phyloP scores from a whole-genome alignment of 495 filamentous ascomycete species.

The Pyrenula aspistea region DNA sequence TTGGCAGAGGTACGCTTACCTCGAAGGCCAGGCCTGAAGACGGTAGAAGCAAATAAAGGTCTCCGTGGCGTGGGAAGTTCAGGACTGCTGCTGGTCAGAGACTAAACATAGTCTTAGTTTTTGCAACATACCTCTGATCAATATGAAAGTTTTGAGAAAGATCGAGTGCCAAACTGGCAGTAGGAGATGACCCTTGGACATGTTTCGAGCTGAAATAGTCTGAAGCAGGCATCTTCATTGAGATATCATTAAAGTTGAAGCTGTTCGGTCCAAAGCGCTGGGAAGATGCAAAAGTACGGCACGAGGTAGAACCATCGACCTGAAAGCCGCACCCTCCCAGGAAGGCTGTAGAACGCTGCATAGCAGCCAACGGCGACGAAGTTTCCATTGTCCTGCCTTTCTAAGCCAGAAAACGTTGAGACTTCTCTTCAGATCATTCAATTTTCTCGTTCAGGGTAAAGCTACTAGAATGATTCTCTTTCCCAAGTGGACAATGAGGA shows the following conservation, averaged over 20 bases:
- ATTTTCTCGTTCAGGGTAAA: neutral
- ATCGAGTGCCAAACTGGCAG: constrained; percentile 80
- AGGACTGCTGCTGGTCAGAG: constrained; percentile 48
- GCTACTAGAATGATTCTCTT: neutral
- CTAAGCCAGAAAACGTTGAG: too few species aligned
- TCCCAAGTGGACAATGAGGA: neutral
- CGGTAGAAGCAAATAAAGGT: constrained; percentile 77
- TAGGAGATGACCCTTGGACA: constrained; percentile 76
- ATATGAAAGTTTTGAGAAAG: constrained; percentile 94
- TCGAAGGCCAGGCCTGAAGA: constrained; percentile 53
- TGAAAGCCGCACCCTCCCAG: constrained; percentile 41
- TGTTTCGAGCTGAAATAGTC: constrained; percentile 74
- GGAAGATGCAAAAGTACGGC: constrained; percentile 33
- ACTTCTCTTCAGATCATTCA: neutral
- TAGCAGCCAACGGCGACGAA: constrained; percentile 86
- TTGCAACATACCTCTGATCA: constrained; percentile 61
- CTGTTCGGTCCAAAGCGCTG: constrained; percentile 46
- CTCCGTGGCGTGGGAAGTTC: constrained; percentile 83
- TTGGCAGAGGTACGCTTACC: constrained; percentile 9
- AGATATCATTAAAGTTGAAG: constrained; percentile 63
- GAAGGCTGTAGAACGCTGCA: constrained; percentile 66
- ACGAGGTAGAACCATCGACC: constrained; percentile 37
- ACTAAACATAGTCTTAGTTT: constrained; percentile 2
- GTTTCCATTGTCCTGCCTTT: constrained; percentile 54
- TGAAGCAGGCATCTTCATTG: constrained; percentile 49